phyloP scores from a whole-genome alignment of 768 basidiomycete genomes.

The Suillus spraguei region DNA sequence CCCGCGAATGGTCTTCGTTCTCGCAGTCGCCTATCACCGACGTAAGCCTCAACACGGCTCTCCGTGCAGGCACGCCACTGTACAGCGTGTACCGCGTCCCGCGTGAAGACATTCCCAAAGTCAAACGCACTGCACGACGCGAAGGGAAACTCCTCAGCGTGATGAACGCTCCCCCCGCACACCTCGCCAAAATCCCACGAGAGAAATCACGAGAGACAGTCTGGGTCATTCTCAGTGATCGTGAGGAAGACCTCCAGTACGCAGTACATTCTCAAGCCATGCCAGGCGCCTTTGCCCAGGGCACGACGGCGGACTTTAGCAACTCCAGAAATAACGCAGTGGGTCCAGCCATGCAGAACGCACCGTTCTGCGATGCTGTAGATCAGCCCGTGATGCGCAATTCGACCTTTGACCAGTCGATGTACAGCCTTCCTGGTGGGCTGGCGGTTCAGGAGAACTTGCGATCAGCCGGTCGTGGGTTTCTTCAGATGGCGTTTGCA shows the following conservation, averaged over 20 bases:
- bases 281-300: slow-evolving; percentile 28
- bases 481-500: slow-evolving; percentile 36
- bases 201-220: slow-evolving; percentile 24
- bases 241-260: slow-evolving; percentile 34
- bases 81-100: slow-evolving; percentile 38
- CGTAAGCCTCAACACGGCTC: slow-evolving; percentile 25
- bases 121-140: slow-evolving; percentile 29
- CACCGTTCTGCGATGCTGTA: neutral
- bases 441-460: neutral
- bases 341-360: neutral
- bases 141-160: slow-evolving; percentile 36
- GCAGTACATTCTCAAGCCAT: slow-evolving; percentile 36
- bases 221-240: slow-evolving; percentile 36
- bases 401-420: slow-evolving; percentile 14
- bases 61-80: slow-evolving; percentile 34
- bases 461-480: slow-evolving; percentile 15
- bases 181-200: slow-evolving; percentile 23
- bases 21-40: slow-evolving; percentile 29
- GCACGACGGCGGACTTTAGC: slow-evolving; percentile 9
- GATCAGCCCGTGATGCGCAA: neutral
- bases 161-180: slow-evolving; percentile 28
- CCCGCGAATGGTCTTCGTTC: slow-evolving; percentile 29
- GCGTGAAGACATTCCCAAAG: slow-evolving; percentile 26
- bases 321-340: slow-evolving; percentile 17
- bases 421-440: slow-evolving; percentile 3